phyloP scores from a whole-genome alignment of 345 rosid genomes.

The Citrus maxima region DNA sequence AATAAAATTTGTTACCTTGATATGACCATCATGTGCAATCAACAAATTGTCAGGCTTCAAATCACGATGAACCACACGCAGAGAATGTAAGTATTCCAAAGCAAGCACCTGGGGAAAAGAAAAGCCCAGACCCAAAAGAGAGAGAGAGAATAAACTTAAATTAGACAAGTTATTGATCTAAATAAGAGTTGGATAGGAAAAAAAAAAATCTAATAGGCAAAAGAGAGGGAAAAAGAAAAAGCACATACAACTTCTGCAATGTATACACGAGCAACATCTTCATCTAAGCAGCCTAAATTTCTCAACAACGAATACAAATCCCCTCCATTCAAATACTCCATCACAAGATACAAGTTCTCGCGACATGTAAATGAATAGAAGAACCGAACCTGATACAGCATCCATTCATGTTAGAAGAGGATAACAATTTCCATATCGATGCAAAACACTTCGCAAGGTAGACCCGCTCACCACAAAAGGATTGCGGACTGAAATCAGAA shows the following conservation, averaged over 20 bases:
- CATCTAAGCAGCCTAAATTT: constrained; percentile 96
- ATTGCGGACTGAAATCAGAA: constrained; percentile 95
- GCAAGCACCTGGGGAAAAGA: constrained; percentile 72
- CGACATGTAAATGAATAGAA: constrained; percentile 99
- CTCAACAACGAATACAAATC: constrained; percentile 93
- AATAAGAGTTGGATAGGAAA: not conserved
- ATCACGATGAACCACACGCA: constrained; percentile 96
- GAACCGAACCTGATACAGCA: constrained; percentile 83
- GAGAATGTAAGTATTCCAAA: constrained; percentile 91
- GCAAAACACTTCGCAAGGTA: constrained; percentile 30
- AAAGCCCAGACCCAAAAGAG: not conserved
- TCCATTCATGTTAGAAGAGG: constrained; percentile 28
- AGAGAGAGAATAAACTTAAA: not conserved
- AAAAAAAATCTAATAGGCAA: not conserved
- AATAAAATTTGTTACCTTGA: constrained; percentile 54
- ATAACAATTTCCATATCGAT: constrained; percentile 17
- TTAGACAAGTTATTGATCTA: not conserved
- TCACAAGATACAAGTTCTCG: constrained; percentile 98
- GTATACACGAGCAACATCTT: constrained; percentile 96
- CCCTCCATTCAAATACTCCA: constrained; percentile 99
- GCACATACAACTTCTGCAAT: constrained; percentile 97
- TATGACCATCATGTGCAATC: constrained; percentile 99
- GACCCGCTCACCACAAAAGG: constrained; percentile 99
- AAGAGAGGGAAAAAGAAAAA: not conserved
- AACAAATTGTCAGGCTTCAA: constrained; percentile 97